Percentiles rank a stretch among this genome's conserved stretches.
phyloP scores from a whole-genome alignment of 257 asterid species.

The Nicotiana knightiana region DNA sequence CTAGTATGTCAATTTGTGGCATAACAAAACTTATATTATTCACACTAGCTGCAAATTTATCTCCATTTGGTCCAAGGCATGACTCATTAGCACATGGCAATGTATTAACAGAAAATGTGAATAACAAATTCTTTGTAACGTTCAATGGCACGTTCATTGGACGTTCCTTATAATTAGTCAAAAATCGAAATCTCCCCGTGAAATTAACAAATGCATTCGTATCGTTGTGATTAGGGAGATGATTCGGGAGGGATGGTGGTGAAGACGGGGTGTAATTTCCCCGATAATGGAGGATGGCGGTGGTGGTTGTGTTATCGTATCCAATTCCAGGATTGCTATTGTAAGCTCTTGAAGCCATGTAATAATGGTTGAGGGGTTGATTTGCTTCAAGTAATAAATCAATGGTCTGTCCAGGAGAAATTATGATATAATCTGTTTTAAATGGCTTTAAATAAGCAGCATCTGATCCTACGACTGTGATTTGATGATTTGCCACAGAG shows the following conservation, averaged over 20 bases:
- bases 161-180: conserved; percentile 14
- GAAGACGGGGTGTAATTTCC: conserved; percentile 34
- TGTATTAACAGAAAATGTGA: conserved; percentile 36
- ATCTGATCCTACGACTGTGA: conserved; percentile 56
- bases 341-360: conserved; percentile 51
- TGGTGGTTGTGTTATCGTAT: conserved; percentile 28
- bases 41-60: conserved; percentile 29
- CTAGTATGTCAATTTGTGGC: conserved; percentile 35
- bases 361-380: conserved; percentile 43
- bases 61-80: conserved; percentile 23
- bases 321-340: not conserved
- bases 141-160: conserved; percentile 37
- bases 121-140: conserved; percentile 18
- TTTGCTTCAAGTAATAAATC: conserved; percentile 43
- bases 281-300: conserved; percentile 28
- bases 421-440: conserved; percentile 30
- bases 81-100: conserved; percentile 21
- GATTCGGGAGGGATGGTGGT: conserved; percentile 23
- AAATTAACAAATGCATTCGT: conserved; percentile 18
- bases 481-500: conserved; percentile 38
- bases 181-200: conserved; percentile 22
- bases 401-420: conserved; percentile 57
- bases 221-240: conserved; percentile 21
- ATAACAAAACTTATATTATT: conserved; percentile 38
- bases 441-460: conserved; percentile 45